Conservation (phyloP, 148 eudicot species). For the Diospyros kaki region DNA sequence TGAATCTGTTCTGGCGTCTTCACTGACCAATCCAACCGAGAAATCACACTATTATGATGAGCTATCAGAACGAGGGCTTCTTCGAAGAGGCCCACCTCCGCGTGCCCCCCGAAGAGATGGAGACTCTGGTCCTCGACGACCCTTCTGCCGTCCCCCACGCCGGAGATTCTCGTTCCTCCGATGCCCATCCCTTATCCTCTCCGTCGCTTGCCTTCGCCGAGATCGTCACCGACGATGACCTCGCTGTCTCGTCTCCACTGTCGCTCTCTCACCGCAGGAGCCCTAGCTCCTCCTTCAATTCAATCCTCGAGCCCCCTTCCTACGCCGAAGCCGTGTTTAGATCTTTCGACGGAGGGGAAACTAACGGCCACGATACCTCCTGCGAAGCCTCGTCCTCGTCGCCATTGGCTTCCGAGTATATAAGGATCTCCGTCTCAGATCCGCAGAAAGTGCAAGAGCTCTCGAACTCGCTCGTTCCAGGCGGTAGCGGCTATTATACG, state of each 20-base stretch:
- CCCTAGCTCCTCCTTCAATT: conserved; percentile 49
- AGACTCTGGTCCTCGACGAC: conserved; percentile 37
- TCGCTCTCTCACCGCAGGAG: conserved; percentile 18
- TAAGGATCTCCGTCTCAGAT: conserved; percentile 74
- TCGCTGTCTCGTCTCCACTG: conserved; percentile 19
- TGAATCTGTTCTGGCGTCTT: background rate
- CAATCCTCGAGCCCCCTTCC: conserved; percentile 91
- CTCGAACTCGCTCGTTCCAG: conserved; percentile 70
- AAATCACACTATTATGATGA: conserved; percentile 31
- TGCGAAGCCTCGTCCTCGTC: conserved; percentile 17
- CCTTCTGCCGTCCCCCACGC: background rate
- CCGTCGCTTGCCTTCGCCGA: conserved; percentile 57
- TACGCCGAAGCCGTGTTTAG: conserved; percentile 83
- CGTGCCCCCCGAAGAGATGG: conserved; percentile 40
- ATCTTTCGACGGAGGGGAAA: conserved; percentile 67
- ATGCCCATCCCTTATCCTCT: conserved; percentile 26
- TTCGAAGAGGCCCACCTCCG: conserved; percentile 34
- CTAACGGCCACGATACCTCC: conserved; percentile 38
- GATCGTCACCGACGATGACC: conserved; percentile 36
- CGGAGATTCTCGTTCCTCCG: background rate
- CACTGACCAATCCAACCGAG: background rate
- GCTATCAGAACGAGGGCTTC: conserved; percentile 34
- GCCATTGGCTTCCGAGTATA: conserved; percentile 31
- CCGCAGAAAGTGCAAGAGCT: conserved; percentile 65
- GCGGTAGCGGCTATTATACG: conserved; percentile 46